Conservation (phyloP, 1,284 basidiomycete species). For the Apiotrichum domesticum region DNA sequence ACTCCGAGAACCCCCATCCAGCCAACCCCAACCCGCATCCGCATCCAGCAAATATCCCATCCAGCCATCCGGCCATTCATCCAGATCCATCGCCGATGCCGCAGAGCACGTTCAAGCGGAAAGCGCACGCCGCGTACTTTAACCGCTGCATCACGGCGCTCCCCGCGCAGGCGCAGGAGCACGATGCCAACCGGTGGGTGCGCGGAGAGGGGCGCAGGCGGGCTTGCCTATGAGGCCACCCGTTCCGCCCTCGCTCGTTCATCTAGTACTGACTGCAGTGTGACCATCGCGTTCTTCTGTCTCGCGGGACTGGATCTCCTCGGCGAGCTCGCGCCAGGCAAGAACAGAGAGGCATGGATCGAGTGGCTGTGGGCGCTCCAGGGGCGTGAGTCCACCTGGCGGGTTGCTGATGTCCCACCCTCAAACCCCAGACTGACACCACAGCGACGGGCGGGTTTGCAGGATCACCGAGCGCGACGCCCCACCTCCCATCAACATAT, state of each 20-base stretch:
- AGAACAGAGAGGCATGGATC: conserved; percentile 60
- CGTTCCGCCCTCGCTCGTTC: background rate
- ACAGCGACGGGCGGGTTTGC: conserved; percentile 64
- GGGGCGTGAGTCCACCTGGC: conserved; percentile 41
- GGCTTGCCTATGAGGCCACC: no score
- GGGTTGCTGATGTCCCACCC: no score
- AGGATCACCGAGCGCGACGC: conserved; percentile 63
- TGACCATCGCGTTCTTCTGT: conserved; percentile 79
- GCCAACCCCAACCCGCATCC: no score
- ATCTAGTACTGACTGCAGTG: conserved; percentile 47
- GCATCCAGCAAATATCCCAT: no score
- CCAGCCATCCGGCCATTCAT: background rate
- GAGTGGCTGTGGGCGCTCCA: conserved; percentile 87
- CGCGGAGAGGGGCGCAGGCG: no score
- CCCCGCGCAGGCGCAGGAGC: conserved; percentile 34
- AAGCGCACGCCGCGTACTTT: conserved; percentile 44
- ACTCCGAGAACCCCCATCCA: no score
- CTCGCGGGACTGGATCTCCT: conserved; percentile 71
- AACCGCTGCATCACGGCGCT: conserved; percentile 38
- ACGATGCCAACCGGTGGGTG: conserved; percentile 44
- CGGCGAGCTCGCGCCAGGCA: conserved; percentile 53
- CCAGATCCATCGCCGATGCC: conserved; percentile 2
- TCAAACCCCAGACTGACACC: background rate
- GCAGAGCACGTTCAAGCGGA: conserved; percentile 44
- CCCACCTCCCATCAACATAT: conserved; percentile 86